Evolutionary conservation across 768 basidiomycete species (phyloP).

Genomic region (Russula brevipes): DNA sequence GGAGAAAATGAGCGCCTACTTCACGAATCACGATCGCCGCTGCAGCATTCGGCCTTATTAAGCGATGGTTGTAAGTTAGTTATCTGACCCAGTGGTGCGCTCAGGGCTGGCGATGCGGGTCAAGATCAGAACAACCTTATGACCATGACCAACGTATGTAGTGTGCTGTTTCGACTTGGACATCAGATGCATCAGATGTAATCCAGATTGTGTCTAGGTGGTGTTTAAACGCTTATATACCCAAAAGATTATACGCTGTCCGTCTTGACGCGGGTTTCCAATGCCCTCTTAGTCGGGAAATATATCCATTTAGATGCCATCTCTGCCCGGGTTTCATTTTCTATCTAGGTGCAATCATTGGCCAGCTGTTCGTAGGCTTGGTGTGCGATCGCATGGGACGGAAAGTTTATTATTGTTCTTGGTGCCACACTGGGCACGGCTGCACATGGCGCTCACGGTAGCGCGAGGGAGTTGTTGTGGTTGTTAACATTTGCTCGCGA

Average conservation of each 20-base stretch:
- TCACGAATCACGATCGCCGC: slow-evolving; percentile 66
- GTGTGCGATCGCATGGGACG: slow-evolving; percentile 72
- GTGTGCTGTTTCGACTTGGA: background rate
- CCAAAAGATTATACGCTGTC: slow-evolving; percentile 54
- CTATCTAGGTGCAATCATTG: slow-evolving; percentile 50
- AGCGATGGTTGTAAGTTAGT: slow-evolving; percentile 50
- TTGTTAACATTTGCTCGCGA: slow-evolving; percentile 68
- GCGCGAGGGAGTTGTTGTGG: slow-evolving; percentile 61
- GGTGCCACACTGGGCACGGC: slow-evolving; percentile 66
- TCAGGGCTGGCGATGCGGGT: slow-evolving; percentile 2
- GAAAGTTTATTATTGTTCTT: slow-evolving; percentile 69
- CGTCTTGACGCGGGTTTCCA: slow-evolving; percentile 65
- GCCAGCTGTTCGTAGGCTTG: slow-evolving; percentile 58
- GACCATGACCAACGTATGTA: slow-evolving; percentile 58
- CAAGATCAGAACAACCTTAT: slow-evolving; percentile 66
- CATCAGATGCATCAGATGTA: slow-evolving; percentile 21
- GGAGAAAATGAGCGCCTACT: slow-evolving; percentile 50
- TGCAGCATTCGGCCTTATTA: slow-evolving; percentile 58
- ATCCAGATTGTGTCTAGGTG: slow-evolving; percentile 39
- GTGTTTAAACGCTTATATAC: slow-evolving; percentile 61
- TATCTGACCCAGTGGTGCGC: background rate
- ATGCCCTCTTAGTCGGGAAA: slow-evolving; percentile 63
- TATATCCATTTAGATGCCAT: slow-evolving; percentile 14
- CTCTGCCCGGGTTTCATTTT: slow-evolving; percentile 10
- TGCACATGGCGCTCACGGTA: slow-evolving; percentile 56